Evolutionary conservation across 306 rosid genomes (phyloP), one percentile per base, ranked within the genome.

Genomic region (Gleditsia sinensis): DNA sequence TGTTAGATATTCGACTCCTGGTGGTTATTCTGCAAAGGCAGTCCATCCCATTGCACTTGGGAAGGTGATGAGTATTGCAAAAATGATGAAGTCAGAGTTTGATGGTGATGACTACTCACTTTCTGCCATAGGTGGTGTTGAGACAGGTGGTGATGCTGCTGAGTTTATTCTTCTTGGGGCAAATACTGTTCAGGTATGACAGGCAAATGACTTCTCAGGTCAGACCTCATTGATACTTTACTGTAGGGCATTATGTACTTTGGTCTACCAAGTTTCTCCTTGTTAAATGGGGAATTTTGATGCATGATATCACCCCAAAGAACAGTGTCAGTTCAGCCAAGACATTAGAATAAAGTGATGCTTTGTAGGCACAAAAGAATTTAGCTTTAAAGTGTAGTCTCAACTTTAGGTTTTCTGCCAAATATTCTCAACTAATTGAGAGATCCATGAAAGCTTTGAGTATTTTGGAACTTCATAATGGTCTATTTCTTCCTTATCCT

Each of bases 11-110:
- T 94, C 98, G 56, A 94, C 98, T 80, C 98, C 98, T 14, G 98
- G 98, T 4, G 98, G 98, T 53, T 94, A 91, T 84, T 94, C 98
- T 69, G 91, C 97, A 28, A 91, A 76, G 83, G 98, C 98, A 36
- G 98, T 94, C 46, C 98, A 94, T 80, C 98, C 97, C 34, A 94
- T 94, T 76, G 99, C 99, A 13, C 95, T 94, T 57, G 97, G 88
- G 37, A 94, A 94, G 86, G 97, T 94, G 81, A 88, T 94, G 97
- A 94, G 34, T 64, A 94, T 94, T 39, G 96, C 95, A 28, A 90
- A 92, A 57, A 85, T 94, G 97, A 92, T 94, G 91, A 84, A 83
- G 76, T 63, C 90, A 1, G 95, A 94, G 75, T 94, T 94, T 78
- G 87, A 82, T 59, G 85, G 85, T 50, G 80, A 80, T 30, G 76